Conservation (phyloP, 495 filamentous ascomycete genomes). For the Tuber brumale region DNA sequence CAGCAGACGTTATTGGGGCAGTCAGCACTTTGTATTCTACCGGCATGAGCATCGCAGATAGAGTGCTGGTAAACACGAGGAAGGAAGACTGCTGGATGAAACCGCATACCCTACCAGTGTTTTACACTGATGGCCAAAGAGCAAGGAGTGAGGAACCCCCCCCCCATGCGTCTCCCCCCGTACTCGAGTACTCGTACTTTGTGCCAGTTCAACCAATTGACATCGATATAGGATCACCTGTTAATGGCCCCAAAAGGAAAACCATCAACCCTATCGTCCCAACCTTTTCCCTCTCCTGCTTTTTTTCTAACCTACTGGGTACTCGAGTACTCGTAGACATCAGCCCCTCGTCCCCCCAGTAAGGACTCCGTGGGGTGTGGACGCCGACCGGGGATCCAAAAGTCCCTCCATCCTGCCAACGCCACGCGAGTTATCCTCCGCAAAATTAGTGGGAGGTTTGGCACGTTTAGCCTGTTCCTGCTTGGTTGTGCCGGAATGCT, state of each 20-base stretch:
- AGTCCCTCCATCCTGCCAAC: slow-evolving; percentile 17
- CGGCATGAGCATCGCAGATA: not conserved
- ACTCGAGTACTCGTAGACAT: too few species aligned
- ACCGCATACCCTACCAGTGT: not conserved
- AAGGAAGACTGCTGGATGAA: not conserved
- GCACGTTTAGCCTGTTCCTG: slow-evolving; percentile 21
- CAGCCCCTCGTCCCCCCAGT: not conserved
- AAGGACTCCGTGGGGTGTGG: not conserved
- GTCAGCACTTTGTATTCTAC: slow-evolving; percentile 2
- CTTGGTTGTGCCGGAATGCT: slow-evolving; percentile 8
- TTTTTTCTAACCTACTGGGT: not conserved
- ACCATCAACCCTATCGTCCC: not conserved
- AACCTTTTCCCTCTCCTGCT: not conserved
- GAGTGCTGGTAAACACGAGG: not conserved
- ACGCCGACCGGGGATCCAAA: slow-evolving; percentile 5
- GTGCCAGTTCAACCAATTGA: slow-evolving; percentile 3
- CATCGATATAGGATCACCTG: slow-evolving; percentile 8
- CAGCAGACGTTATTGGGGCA: not conserved
- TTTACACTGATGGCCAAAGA: not conserved
- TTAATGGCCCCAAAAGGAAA: not conserved
- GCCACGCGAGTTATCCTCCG: slow-evolving; percentile 34
- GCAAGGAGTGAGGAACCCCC: not conserved
- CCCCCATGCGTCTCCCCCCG: not conserved
- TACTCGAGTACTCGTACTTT: not conserved
- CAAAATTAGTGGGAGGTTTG: slow-evolving; percentile 12